phyloP scores from a whole-genome alignment of 176 grass and related monocot genomes.

The Juncus inflexus region DNA sequence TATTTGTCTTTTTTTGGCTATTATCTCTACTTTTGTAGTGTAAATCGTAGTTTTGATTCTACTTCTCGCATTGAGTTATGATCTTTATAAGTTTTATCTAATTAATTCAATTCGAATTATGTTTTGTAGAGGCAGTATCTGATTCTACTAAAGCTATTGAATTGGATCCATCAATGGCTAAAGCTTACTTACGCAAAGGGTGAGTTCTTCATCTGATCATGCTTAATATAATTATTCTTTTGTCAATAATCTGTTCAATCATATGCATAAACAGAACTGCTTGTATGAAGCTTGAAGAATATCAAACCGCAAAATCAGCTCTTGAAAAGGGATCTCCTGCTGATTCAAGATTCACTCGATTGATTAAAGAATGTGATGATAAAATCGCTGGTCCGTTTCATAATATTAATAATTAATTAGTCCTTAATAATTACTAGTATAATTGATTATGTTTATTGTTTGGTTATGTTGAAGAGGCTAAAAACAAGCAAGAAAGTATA shows the following conservation, averaged over 20 bases:
- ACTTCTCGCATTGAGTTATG: too few relatives aligned
- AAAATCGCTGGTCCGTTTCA: slow-evolving; percentile 46
- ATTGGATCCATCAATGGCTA: slow-evolving; percentile 57
- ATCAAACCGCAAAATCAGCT: slow-evolving; percentile 83
- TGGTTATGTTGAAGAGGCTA: slow-evolving; percentile 47
- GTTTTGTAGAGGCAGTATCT: slow-evolving; percentile 63
- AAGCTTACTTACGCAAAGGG: slow-evolving; percentile 83
- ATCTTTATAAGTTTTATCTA: too few relatives aligned
- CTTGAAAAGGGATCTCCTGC: slow-evolving; percentile 62
- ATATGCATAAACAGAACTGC: slow-evolving; percentile 38
- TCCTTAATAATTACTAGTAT: background rate
- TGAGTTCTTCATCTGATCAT: slow-evolving; percentile 22
- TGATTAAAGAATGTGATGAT: slow-evolving; percentile 77
- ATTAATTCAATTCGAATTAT: background rate
- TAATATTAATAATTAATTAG: too few relatives aligned
- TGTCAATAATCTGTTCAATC: slow-evolving; percentile 1
- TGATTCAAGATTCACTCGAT: slow-evolving; percentile 65
- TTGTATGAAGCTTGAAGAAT: slow-evolving; percentile 84
- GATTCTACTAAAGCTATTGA: slow-evolving; percentile 87
- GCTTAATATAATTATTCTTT: slow-evolving; percentile 6
- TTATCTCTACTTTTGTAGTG: background rate
- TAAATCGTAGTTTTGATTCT: too few relatives aligned
- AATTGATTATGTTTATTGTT: background rate
- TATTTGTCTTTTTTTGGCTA: background rate
- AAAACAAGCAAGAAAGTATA: slow-evolving; percentile 30